Conservation (phyloP, 257 asterid species). For the Nicotiana benthamiana region DNA sequence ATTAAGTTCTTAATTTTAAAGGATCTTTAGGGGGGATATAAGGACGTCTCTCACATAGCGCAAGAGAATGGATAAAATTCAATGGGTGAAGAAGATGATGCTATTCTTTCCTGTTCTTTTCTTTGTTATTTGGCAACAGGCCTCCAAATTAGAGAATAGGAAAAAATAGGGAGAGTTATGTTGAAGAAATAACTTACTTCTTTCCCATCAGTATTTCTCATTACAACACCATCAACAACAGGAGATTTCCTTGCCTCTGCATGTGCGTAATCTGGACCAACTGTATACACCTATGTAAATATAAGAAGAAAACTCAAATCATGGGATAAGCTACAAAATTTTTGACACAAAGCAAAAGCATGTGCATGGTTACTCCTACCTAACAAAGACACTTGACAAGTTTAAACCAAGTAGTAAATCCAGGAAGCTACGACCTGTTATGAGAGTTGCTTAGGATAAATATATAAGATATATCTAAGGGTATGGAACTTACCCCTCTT, state of each 20-base stretch:
- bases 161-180: background rate
- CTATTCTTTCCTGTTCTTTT: background rate
- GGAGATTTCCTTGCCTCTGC: conserved; percentile 99
- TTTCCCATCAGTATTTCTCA: conserved; percentile 97
- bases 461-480: background rate
- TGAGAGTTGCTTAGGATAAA: background rate
- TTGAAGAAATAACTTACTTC: conserved; percentile 52
- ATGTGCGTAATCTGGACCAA: conserved; percentile 97
- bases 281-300: conserved; percentile 70
- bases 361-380: background rate
- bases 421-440: background rate
- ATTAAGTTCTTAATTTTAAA: background rate
- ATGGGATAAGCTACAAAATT: background rate
- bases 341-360: background rate
- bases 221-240: conserved; percentile 98
- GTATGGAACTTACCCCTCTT: background rate
- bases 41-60: background rate
- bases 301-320: background rate
- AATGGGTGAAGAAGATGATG: background rate
- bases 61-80: background rate
- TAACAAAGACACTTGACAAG: background rate
- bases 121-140: background rate
- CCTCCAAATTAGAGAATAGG: background rate
- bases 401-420: background rate
- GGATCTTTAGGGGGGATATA: background rate